Conservation (phyloP, 768 basidiomycete species). For the Psilocybe tampanensis region DNA sequence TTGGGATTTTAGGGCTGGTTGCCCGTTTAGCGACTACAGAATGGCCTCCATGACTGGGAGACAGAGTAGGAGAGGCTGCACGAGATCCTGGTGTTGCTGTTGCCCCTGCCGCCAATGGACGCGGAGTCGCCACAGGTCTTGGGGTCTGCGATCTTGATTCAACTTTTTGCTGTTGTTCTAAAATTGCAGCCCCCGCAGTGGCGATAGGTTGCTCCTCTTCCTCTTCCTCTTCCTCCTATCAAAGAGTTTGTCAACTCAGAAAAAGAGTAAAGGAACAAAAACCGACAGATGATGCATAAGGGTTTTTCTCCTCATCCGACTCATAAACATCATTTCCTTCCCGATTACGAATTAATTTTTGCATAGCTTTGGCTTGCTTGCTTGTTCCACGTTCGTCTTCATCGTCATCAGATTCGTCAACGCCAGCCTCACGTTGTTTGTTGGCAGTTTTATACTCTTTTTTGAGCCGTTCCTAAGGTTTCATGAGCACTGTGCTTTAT, state of each 20-base stretch:
- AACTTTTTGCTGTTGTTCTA: slow-evolving; percentile 49
- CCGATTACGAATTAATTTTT: slow-evolving; percentile 82
- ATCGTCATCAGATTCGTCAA: slow-evolving; percentile 81
- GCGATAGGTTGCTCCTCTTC: slow-evolving; percentile 64
- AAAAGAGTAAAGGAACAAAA: background rate
- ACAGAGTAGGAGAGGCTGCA: slow-evolving; percentile 58
- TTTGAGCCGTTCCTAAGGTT: slow-evolving; percentile 75
- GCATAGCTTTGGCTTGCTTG: slow-evolving; percentile 77
- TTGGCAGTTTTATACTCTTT: slow-evolving; percentile 81
- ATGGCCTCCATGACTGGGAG: slow-evolving; percentile 68
- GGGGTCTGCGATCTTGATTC: slow-evolving; percentile 52
- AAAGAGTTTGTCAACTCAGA: slow-evolving; percentile 7
- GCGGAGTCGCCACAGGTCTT: slow-evolving; percentile 30
- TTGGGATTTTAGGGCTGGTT: slow-evolving; percentile 76
- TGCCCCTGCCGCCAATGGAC: slow-evolving; percentile 11
- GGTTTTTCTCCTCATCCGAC: slow-evolving; percentile 82
- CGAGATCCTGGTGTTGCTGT: slow-evolving; percentile 47
- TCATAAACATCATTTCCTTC: slow-evolving; percentile 86
- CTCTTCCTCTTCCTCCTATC: slow-evolving; percentile 66
- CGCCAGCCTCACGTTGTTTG: slow-evolving; percentile 65
- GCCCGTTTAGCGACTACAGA: slow-evolving; percentile 83
- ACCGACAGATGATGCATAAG: slow-evolving; percentile 78
- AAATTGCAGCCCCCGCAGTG: slow-evolving; percentile 42
- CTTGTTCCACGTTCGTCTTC: slow-evolving; percentile 60
- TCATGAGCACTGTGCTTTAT: slow-evolving; percentile 8